phyloP scores from a whole-genome alignment of 306 rosid species.

The Prunus davidiana region DNA sequence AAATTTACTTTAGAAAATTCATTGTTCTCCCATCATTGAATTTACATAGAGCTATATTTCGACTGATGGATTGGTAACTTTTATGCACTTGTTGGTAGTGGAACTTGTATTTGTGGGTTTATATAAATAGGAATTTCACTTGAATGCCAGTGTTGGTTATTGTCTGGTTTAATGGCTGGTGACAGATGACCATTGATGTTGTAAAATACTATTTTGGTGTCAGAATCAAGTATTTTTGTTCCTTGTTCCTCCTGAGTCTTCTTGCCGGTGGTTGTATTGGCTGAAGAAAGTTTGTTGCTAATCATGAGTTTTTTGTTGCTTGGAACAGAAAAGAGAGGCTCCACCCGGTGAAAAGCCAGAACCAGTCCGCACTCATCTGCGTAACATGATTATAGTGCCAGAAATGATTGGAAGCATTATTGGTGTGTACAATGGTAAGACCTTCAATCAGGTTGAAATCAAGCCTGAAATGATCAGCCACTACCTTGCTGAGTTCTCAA shows the following conservation, averaged over 20 bases:
- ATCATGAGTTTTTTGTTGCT: not conserved
- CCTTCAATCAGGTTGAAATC: constrained; percentile 90
- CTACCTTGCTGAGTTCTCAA: constrained; percentile 88
- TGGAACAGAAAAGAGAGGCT: constrained; percentile 78
- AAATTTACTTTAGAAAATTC: too few relatives aligned
- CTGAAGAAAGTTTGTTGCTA: not conserved
- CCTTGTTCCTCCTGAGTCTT: not conserved
- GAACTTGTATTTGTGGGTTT: not conserved
- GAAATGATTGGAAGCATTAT: constrained; percentile 92
- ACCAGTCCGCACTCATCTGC: constrained; percentile 86
- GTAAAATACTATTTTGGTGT: not conserved
- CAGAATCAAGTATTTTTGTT: not conserved
- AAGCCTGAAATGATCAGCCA: constrained; percentile 93
- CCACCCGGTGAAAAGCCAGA: constrained; percentile 93
- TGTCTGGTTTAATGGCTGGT: not conserved
- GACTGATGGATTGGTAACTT: not conserved
- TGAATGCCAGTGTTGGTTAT: not conserved
- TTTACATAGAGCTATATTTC: not conserved
- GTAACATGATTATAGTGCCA: constrained; percentile 88
- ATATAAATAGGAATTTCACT: not conserved
- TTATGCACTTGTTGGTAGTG: not conserved
- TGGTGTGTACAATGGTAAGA: constrained; percentile 93
- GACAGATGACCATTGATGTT: not conserved
- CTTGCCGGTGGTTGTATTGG: not conserved
- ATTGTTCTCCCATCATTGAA: not conserved